These are phyloP conservation scores for Lactarius tabidus DNA, from an alignment of 768 basidiomycete species.

Conservation along the genomic window DNA sequence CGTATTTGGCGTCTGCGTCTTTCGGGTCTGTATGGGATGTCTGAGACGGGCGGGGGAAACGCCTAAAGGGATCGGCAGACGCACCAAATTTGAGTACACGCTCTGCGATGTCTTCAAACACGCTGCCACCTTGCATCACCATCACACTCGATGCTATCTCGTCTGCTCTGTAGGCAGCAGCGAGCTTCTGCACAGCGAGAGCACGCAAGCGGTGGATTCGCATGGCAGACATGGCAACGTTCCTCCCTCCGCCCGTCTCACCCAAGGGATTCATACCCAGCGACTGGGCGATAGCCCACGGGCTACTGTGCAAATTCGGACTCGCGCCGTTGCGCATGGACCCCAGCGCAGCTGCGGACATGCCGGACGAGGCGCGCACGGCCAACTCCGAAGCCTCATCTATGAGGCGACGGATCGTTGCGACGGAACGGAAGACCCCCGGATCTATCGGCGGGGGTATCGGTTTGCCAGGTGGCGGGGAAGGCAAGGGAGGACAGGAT, in stretches of 20 bases:
- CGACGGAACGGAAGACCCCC: slow-evolving; percentile 76
- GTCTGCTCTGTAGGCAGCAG: slow-evolving; percentile 80
- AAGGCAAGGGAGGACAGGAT: slow-evolving; percentile 46
- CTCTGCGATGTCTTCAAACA: slow-evolving; percentile 90
- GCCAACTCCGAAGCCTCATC: slow-evolving; percentile 89
- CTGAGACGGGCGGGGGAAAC: not conserved
- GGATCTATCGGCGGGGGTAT: slow-evolving; percentile 87
- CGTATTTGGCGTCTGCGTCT: slow-evolving; percentile 78
- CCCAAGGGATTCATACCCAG: slow-evolving; percentile 60
- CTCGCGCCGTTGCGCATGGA: slow-evolving; percentile 49
- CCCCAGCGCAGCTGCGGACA: slow-evolving; percentile 70
- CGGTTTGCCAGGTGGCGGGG: slow-evolving; percentile 58
- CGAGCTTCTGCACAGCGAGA: slow-evolving; percentile 82
- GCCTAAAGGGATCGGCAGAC: slow-evolving; percentile 26
- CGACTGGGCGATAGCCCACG: slow-evolving; percentile 62
- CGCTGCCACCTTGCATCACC: slow-evolving; percentile 92
- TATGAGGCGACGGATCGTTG: slow-evolving; percentile 72
- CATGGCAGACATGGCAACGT: slow-evolving; percentile 79
- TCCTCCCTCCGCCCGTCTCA: slow-evolving; percentile 55
- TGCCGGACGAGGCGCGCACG: slow-evolving; percentile 80
- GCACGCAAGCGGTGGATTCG: slow-evolving; percentile 76
- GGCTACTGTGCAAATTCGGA: slow-evolving; percentile 39
- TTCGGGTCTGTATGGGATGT: slow-evolving; percentile 51
- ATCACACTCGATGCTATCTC: slow-evolving; percentile 92
- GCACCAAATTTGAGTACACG: slow-evolving; percentile 68